Evolutionary conservation across 192 early-diverging fungal genomes (phyloP), one percentile per base, ranked within the genome.

Genomic region (Coemansia sp.): DNA sequence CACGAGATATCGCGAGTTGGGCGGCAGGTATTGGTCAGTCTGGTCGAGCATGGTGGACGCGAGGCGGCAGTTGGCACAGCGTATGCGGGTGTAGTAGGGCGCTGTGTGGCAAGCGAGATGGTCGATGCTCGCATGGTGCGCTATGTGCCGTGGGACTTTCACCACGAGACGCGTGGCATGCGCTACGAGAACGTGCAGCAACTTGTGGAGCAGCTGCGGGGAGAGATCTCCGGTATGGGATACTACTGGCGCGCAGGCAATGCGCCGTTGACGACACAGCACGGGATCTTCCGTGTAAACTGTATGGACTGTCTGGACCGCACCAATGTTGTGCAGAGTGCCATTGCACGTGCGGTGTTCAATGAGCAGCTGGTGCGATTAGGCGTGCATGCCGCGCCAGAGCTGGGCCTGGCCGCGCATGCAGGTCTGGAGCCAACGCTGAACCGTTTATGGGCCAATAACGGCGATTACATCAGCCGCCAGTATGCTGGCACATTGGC

Each of bases 221-320:
- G 62, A n/a, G 89, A 93, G 36, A 83, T 95, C 36, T 73, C 74
- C 3, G 69, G 85, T 22, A 86, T 87, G 42, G 82, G 83, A 62
- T 91, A 87, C 68, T 74, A 70, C 59, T 75, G 70, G 75, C 56
- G 49, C 23, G 55, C 71, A 10, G 69, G 50, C 8, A 59, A 28
- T 1, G 61, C 71, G n/a, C 34, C 26, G 23, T 57, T 69, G 49
- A 83, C 50, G 62, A 59, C 28, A 52, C 83, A 75, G 74, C 60
- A 47, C 22, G 89, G 86, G 7, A 85, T 85, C 6, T 85, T 88
- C 26, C 81, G 90, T 15, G 86, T 88, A 9, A 98, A 98, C 69
- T 98, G 95, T 77, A 96, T 98, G 89, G 97, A 98, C 84, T 98
- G 97, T 72, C 81, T 98, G 25, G 97, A 98, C 73, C 83, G 97